These are phyloP conservation scores for Pseudotsuga menziesii DNA, from an alignment of 75 land plant genomes.

Conservation along the genomic window DNA sequence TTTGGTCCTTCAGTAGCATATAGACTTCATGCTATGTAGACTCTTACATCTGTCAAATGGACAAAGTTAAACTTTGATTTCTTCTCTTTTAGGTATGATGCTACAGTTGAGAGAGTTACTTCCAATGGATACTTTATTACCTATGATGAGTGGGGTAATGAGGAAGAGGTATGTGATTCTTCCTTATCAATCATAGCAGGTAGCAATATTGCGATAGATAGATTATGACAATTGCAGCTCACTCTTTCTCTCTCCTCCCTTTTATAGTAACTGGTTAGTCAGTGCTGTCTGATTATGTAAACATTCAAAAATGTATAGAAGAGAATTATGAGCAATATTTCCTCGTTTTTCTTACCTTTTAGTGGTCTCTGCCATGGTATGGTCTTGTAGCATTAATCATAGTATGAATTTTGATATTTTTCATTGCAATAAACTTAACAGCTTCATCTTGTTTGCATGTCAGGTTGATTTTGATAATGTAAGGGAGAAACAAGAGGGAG, in stretches of 20 bases:
- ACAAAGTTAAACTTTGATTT: slow-evolving; percentile 1
- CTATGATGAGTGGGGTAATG: slow-evolving; percentile 91
- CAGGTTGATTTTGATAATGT: slow-evolving; percentile 90
- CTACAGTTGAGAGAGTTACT: slow-evolving; percentile 72
- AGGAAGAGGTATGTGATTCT: slow-evolving; percentile 72
- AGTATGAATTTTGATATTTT: too few relatives aligned
- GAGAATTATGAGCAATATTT: too few relatives aligned
- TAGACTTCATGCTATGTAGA: background rate
- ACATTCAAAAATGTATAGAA: too few relatives aligned
- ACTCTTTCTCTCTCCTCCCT: background rate
- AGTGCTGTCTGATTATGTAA: too few relatives aligned
- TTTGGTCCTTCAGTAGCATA: background rate
- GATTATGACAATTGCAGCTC: background rate
- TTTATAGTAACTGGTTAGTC: background rate
- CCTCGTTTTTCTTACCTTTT: too few relatives aligned
- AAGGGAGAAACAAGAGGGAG: slow-evolving; percentile 54
- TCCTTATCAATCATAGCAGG: background rate
- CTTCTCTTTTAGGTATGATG: slow-evolving; percentile 79
- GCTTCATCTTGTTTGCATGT: background rate
- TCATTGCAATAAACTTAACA: too few relatives aligned
- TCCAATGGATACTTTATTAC: slow-evolving; percentile 75
- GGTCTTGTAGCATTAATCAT: too few relatives aligned
- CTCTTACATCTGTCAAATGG: too few relatives aligned
- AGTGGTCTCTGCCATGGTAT: too few relatives aligned
- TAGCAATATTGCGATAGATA: background rate